Evolutionary conservation across 129 eudicot species (phyloP), one percentile per base, ranked within the genome.

Genomic region (Arctium minus): DNA sequence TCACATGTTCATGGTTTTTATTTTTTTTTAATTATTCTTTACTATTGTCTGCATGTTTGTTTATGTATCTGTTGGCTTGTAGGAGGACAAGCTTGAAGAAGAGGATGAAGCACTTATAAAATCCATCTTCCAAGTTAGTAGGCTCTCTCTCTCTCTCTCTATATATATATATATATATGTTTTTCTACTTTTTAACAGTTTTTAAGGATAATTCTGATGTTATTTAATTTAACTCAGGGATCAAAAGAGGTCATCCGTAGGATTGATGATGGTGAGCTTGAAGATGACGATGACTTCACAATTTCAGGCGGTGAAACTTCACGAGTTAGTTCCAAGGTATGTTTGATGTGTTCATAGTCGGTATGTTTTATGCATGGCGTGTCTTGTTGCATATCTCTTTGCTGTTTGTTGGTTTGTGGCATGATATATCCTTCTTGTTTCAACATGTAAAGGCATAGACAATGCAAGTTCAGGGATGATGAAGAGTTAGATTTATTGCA

Each of bases 21-120:
- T 35, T 60, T 40, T 18, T 42, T 76, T 33, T 38, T 72, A 89
- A 84, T 53, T 53, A 17, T 17, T 53, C n/a, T 42, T 42, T 62
- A 8, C 65, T 6, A 30, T 56, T 33, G 8, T 50, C 2, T 72
- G 22, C 72, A 27, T 60, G 81, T 11, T 12, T 68, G 40, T 39
- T 78, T 46, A 33, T 4, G 2, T 11, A 10, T 46, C 6, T 32
- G 13, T 70, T 12, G 22, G 65, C 65, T 42, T 15, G 38, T 73
- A 92, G 90, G 93, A 89, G 67, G 87, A 84, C 56, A 83, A 79
- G 62, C 75, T 90, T 82, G 87, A 85, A 81, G 94, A 90, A 75
- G 92, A 88, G 79, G 97, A 92, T 80, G 97, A 92, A 82, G 90
- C 92, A 11, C 89, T 85, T 5, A 90, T 90, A 79, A 90, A 82